These are phyloP conservation scores for Eucalyptus polybractea DNA, from an alignment of 345 rosid genomes.

Conservation along the genomic window DNA sequence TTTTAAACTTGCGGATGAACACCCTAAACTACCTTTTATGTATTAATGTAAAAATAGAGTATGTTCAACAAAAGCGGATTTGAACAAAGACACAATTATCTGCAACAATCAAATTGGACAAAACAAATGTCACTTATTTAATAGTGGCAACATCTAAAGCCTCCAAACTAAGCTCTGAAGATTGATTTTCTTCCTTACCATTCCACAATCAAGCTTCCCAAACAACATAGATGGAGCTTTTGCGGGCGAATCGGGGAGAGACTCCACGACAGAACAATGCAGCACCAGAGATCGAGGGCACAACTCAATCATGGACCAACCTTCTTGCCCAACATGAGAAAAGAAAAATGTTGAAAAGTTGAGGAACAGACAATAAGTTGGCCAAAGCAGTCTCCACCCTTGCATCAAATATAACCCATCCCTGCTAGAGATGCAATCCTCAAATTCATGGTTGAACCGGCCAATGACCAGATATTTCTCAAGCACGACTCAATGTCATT, in stretches of 20 bases:
- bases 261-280: background rate
- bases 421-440: background rate
- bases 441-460: background rate
- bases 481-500: background rate
- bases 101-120: background rate
- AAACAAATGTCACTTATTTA: background rate
- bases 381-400: background rate
- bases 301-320: background rate
- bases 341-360: background rate
- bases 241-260: background rate
- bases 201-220: background rate
- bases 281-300: background rate
- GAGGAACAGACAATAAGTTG: background rate
- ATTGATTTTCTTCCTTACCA: background rate
- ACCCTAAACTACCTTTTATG: background rate
- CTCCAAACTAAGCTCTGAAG: background rate
- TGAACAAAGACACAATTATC: background rate
- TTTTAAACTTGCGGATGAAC: background rate
- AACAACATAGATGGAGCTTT: background rate
- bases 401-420: background rate
- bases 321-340: background rate
- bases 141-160: background rate
- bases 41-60: background rate
- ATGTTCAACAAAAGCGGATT: background rate
- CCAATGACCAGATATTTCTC: background rate